phyloP scores from a whole-genome alignment of 2,329 filamentous ascomycete species.

The Fusarium fracticaudum region DNA sequence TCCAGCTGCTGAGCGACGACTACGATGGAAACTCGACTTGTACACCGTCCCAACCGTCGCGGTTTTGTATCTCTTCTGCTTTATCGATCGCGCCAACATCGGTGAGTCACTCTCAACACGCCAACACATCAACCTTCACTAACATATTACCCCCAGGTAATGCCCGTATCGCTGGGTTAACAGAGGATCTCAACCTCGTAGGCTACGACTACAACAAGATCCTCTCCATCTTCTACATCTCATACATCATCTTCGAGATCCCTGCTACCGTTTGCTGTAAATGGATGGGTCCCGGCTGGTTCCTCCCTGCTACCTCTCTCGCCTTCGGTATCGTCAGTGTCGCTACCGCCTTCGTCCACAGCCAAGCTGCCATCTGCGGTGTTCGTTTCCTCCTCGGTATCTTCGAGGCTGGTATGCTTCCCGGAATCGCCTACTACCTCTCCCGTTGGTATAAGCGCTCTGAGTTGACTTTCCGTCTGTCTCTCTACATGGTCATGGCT shows the following conservation, averaged over 20 bases:
- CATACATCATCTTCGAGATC: conserved; percentile 73
- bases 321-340: conserved; percentile 68
- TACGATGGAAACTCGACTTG: conserved; percentile 72
- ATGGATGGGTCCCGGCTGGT: conserved; percentile 72
- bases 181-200: conserved; percentile 63
- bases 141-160: conserved; percentile 44
- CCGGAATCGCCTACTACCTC: conserved; percentile 73
- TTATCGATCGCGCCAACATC: conserved; percentile 79
- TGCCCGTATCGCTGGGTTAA: conserved; percentile 66
- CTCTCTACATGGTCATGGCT: conserved; percentile 73
- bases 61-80: conserved; percentile 76
- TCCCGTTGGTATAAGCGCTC: conserved; percentile 70
- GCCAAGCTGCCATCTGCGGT: conserved; percentile 57
- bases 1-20: conserved; percentile 60
- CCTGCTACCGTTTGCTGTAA: conserved; percentile 72
- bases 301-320: conserved; percentile 65
- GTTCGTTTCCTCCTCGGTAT: conserved; percentile 70
- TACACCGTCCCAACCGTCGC: conserved; percentile 72
- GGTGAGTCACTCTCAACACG: conserved; percentile 57
- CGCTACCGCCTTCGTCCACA: conserved; percentile 67
- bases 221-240: conserved; percentile 71
- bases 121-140: not conserved
- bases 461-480: conserved; percentile 70
- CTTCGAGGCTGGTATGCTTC: conserved; percentile 73
- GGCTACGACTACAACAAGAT: conserved; percentile 71